phyloP scores from a whole-genome alignment of 1,284 basidiomycete genomes.

The Cutaneotrichosporon sp. region DNA sequence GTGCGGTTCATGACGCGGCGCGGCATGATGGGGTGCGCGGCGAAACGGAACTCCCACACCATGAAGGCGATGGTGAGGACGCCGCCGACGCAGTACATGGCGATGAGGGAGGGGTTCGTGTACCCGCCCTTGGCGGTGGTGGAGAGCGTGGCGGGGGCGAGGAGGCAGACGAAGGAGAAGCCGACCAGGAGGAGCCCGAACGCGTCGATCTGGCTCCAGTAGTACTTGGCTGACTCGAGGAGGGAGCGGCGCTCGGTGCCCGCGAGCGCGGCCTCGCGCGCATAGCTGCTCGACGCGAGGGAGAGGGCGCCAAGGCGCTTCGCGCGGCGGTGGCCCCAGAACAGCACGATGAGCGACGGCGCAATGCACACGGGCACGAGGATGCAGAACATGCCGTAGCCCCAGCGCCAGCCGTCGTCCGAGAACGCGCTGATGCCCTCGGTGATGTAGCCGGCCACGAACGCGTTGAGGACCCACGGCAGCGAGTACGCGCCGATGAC shows the following conservation, averaged over 20 bases:
- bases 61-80: slow-evolving; percentile 48
- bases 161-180: slow-evolving; percentile 48
- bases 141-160: slow-evolving; percentile 51
- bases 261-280: slow-evolving; percentile 17
- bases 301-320: slow-evolving; percentile 41
- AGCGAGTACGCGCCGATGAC: slow-evolving; percentile 69
- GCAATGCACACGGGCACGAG: slow-evolving; percentile 40
- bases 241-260: slow-evolving; percentile 14
- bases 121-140: slow-evolving; percentile 44
- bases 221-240: slow-evolving; percentile 28
- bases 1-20: slow-evolving; percentile 54
- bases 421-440: slow-evolving; percentile 61
- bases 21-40: slow-evolving; percentile 53
- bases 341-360: slow-evolving; percentile 59
- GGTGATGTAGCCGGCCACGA: slow-evolving; percentile 56
- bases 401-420: slow-evolving; percentile 67
- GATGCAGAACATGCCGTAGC: slow-evolving; percentile 56
- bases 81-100: slow-evolving; percentile 53
- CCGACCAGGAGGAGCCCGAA: slow-evolving; percentile 52
- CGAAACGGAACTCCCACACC: slow-evolving; percentile 50
- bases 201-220: slow-evolving; percentile 46
- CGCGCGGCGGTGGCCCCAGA: slow-evolving; percentile 49
- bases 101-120: slow-evolving; percentile 54
- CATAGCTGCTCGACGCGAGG: slow-evolving; percentile 44
- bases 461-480: slow-evolving; percentile 59